Conservation (phyloP, 148 eudicot species). For the Pharnaceum exiguum region DNA sequence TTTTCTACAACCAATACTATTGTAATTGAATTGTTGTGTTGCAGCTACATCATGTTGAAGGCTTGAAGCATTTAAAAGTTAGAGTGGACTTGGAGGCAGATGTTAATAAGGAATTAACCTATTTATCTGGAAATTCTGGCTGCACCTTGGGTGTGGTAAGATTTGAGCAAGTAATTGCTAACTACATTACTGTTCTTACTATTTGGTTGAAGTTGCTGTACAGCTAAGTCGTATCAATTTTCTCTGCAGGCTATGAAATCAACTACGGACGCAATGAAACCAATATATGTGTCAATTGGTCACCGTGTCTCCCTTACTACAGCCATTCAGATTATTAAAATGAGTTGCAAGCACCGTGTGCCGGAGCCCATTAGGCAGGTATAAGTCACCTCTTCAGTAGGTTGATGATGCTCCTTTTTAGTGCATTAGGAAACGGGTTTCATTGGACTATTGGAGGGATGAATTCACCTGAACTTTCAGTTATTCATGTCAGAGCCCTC, state of each 20-base stretch:
- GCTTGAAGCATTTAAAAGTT: conserved; percentile 57
- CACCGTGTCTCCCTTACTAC: conserved; percentile 78
- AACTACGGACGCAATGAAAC: conserved; percentile 51
- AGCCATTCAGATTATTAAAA: conserved; percentile 59
- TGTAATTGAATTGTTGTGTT: not conserved
- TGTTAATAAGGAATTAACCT: conserved; percentile 30
- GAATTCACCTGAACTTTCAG: too few relatives aligned
- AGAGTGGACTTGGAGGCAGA: conserved; percentile 42
- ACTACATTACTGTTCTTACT: not conserved
- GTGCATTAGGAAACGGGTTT: not conserved
- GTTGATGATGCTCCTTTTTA: not conserved
- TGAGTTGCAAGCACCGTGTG: conserved; percentile 69
- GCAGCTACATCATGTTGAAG: conserved; percentile 93
- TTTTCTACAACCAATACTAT: not conserved
- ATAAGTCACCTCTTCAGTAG: not conserved
- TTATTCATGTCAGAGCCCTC: too few relatives aligned
- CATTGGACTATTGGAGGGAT: not conserved
- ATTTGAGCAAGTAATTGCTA: not conserved
- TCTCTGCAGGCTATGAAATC: conserved; percentile 68
- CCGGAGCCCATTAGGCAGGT: conserved; percentile 98
- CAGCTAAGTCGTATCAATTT: not conserved
- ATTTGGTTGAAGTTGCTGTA: not conserved
- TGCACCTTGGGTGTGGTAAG: conserved; percentile 74
- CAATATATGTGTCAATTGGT: conserved; percentile 85
- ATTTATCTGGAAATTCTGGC: conserved; percentile 70